These are phyloP conservation scores for Monascus ruber DNA, from an alignment of 2,329 filamentous ascomycete species.

Conservation along the genomic window DNA sequence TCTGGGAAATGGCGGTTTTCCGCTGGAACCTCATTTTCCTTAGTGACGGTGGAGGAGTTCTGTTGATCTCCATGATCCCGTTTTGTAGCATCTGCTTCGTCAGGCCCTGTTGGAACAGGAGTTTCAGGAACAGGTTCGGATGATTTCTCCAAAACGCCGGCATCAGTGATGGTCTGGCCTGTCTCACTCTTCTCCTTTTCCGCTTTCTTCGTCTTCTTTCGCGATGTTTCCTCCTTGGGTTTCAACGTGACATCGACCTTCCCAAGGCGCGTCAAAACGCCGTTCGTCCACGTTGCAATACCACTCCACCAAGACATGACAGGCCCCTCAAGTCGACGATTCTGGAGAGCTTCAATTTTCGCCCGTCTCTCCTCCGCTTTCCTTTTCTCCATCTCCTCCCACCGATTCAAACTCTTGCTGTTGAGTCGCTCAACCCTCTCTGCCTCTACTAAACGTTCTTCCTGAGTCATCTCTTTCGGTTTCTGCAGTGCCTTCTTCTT, in stretches of 20 bases:
- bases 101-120: slow-evolving; percentile 1
- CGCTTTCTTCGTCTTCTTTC: slow-evolving; percentile 21
- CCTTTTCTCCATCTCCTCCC: slow-evolving; percentile 86
- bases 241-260: slow-evolving; percentile 41
- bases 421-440: slow-evolving; percentile 76
- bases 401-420: slow-evolving; percentile 78
- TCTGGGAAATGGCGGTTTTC: too few relatives aligned
- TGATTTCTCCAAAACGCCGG: too few relatives aligned
- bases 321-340: slow-evolving; percentile 74
- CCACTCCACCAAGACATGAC: slow-evolving; percentile 92
- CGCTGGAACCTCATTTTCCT: too few relatives aligned
- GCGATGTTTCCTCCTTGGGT: slow-evolving; percentile 37
- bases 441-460: slow-evolving; percentile 70
- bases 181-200: slow-evolving; percentile 15
- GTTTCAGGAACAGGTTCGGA: not conserved
- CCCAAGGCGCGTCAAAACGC: slow-evolving; percentile 60
- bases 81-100: slow-evolving; percentile 3
- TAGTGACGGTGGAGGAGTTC: too few relatives aligned
- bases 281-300: slow-evolving; percentile 68
- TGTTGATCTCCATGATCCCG: not conserved
- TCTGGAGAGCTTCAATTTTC: slow-evolving; percentile 77
- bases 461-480: slow-evolving; percentile 76
- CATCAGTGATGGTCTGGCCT: not conserved
- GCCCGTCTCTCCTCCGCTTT: slow-evolving; percentile 72
- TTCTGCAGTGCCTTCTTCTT: slow-evolving; percentile 58